Conservation (phyloP, 805 yeast genomes). For the Brettanomyces custersianus region DNA sequence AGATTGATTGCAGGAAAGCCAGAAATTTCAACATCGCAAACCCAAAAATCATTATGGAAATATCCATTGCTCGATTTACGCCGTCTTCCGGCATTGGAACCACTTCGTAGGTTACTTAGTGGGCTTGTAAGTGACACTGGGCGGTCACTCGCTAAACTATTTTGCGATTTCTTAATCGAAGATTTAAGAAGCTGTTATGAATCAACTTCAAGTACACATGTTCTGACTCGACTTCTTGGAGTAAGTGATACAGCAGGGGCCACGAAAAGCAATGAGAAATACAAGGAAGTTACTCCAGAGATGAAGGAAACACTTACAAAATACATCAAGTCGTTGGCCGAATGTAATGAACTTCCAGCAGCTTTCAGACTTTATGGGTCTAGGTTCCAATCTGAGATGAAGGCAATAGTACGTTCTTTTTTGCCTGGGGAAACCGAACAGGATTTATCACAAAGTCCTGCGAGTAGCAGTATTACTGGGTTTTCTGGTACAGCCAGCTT, state of each 20-base stretch:
- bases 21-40: constrained; percentile 22
- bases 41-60: constrained; percentile 37
- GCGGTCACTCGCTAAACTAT: constrained; percentile 50
- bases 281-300: constrained; percentile 24
- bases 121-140: constrained; percentile 59
- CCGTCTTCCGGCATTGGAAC: constrained; percentile 39
- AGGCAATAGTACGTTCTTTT: constrained; percentile 55
- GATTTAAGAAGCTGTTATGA: constrained; percentile 57
- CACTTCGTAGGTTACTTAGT: constrained; percentile 43
- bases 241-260: background rate
- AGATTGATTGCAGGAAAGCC: constrained; percentile 47
- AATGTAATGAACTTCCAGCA: constrained; percentile 50
- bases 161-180: constrained; percentile 43
- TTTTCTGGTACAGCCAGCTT: constrained; percentile 10
- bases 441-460: constrained; percentile 2
- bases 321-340: constrained; percentile 46
- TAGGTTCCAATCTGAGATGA: constrained; percentile 58
- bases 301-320: constrained; percentile 34
- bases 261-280: background rate
- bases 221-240: constrained; percentile 39
- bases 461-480: constrained; percentile 4
- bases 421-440: constrained; percentile 43
- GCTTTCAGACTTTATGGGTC: constrained; percentile 64
- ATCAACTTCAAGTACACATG: constrained; percentile 33
- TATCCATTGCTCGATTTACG: constrained; percentile 33